Base-by-base conservation (phyloP, 2,329 filamentous ascomycete species). In the Microsporum ferrugineum region DNA sequence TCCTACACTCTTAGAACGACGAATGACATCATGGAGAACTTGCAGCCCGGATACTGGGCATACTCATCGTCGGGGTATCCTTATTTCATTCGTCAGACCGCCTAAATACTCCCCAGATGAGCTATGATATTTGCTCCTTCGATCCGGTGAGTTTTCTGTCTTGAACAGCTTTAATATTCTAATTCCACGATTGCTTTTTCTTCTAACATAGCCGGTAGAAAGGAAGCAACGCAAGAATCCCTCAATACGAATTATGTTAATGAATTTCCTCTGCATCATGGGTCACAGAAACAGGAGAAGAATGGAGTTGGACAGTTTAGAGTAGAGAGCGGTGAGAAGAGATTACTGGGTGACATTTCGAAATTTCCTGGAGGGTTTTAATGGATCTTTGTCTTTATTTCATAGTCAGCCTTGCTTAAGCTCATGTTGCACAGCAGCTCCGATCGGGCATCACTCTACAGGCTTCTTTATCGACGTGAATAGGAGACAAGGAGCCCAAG, bases 1-100 rank as follows among this genome's bases (percentile, higher is more conserved):
- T 65, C 65, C 39, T 75, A 67, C 60, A 71, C 69, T 23, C 61
- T 74, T 58, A 68, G 70, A 55, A 71, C 70, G n/a, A 63, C 63
- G 27, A 67, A 63, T 39, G 68, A 70, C 14, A 71, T 71, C 51
- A 65, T 66, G 53, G 66, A 69, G 12, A 65, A 67, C 31, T 65
- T 68, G 39, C 66, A 69, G 57, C 71, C 71, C 6, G 71, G 71
- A 5, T 57, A 63, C 5, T 72, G 71, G 71, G 31, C 56, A 34
- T 59, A 64, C 45, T 57, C 58, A 2, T 36, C 47, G 12, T 57
- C 41, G 5, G 62, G 62, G n/a, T 64, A 45, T 36, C 60, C 60
- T 34, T 64, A 64, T 34, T 64, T 58, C 36, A 47, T 64, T 55
- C 62, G 62, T 5, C 60, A 63, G 5, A 34, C 49, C n/a, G 23